Evolutionary conservation across 768 basidiomycete species (phyloP).

Genomic region (Suillus alpinus): DNA sequence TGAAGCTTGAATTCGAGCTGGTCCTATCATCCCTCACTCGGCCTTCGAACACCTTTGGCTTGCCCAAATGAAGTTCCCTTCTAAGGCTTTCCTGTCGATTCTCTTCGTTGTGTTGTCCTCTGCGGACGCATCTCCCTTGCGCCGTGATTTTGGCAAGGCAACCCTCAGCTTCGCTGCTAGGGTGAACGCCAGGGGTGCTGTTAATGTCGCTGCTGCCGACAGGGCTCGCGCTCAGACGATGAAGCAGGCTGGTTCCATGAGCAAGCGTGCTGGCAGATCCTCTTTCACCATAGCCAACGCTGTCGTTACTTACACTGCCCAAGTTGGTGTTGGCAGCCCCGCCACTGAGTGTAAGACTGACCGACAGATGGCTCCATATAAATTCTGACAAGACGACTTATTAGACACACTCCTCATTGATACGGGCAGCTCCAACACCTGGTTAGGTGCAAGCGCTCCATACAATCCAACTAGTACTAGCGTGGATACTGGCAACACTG

Average conservation of each 20-base stretch:
- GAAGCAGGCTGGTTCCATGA: neutral
- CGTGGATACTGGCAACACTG: slow-evolving; percentile 15
- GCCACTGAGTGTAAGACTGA: slow-evolving; percentile 23
- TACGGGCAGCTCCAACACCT: slow-evolving; percentile 33
- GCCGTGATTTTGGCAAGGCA: slow-evolving; percentile 4
- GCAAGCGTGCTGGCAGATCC: slow-evolving; percentile 8
- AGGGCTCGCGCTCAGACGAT: slow-evolving; percentile 17
- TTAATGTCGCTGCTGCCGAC: slow-evolving; percentile 16
- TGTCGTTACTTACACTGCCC: slow-evolving; percentile 22
- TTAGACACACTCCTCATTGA: slow-evolving; percentile 29
- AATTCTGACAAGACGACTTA: neutral
- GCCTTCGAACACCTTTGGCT: slow-evolving; percentile 1
- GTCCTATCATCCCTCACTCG: slow-evolving; percentile 1
- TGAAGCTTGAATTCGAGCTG: slow-evolving; percentile 1
- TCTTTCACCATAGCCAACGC: slow-evolving; percentile 17
- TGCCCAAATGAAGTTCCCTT: slow-evolving; percentile 19
- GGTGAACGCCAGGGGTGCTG: slow-evolving; percentile 10
- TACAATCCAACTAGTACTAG: slow-evolving; percentile 20
- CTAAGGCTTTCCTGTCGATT: slow-evolving; percentile 8
- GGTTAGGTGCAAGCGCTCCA: slow-evolving; percentile 24
- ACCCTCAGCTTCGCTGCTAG: slow-evolving; percentile 14
- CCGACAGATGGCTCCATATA: neutral
- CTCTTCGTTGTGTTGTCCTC: slow-evolving; percentile 12
- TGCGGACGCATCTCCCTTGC: slow-evolving; percentile 15
- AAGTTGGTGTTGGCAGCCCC: slow-evolving; percentile 28